Evolutionary conservation across 2,329 filamentous ascomycete genomes (phyloP).

Genomic region (Clarireedia monteithiana): DNA sequence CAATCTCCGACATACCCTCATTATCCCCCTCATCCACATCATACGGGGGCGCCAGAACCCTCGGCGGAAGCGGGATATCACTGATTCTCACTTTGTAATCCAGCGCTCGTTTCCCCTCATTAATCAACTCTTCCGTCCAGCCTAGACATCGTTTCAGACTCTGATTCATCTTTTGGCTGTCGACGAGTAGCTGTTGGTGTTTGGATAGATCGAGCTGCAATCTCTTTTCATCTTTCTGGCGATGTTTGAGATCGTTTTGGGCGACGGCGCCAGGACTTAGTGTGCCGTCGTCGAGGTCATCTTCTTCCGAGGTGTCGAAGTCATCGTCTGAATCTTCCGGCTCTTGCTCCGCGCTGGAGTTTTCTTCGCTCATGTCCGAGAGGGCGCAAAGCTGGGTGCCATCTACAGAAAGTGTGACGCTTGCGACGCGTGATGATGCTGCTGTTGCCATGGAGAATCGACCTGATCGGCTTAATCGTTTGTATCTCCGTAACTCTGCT

Average conservation of each 20-base stretch:
- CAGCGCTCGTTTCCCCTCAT: slow-evolving; percentile 79
- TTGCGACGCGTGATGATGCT: slow-evolving; percentile 38
- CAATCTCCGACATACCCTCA: slow-evolving; percentile 26
- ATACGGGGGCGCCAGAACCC: slow-evolving; percentile 60
- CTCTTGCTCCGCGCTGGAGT: slow-evolving; percentile 29
- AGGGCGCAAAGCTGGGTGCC: slow-evolving; percentile 30
- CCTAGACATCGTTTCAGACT: slow-evolving; percentile 83
- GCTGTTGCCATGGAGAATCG: slow-evolving; percentile 55
- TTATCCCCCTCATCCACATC: slow-evolving; percentile 42
- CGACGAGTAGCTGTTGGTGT: slow-evolving; percentile 80
- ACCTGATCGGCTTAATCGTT: slow-evolving; percentile 76
- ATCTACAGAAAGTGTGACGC: slow-evolving; percentile 37
- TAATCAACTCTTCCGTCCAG: slow-evolving; percentile 86
- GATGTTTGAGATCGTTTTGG: slow-evolving; percentile 42
- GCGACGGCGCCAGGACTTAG: slow-evolving; percentile 35
- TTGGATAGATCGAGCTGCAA: slow-evolving; percentile 80
- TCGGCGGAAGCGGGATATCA: slow-evolving; percentile 71
- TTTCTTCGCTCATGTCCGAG: slow-evolving; percentile 43
- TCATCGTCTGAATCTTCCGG: slow-evolving; percentile 38
- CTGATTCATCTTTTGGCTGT: slow-evolving; percentile 93
- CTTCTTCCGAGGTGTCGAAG: slow-evolving; percentile 44
- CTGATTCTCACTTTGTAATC: slow-evolving; percentile 71
- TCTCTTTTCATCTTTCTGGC: slow-evolving; percentile 71
- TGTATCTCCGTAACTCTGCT: slow-evolving; percentile 75
- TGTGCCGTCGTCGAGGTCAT: slow-evolving; percentile 31